Conservation (phyloP, 225 moss, liverwort and hornwort genomes). For the Takakia lepidozioides region DNA sequence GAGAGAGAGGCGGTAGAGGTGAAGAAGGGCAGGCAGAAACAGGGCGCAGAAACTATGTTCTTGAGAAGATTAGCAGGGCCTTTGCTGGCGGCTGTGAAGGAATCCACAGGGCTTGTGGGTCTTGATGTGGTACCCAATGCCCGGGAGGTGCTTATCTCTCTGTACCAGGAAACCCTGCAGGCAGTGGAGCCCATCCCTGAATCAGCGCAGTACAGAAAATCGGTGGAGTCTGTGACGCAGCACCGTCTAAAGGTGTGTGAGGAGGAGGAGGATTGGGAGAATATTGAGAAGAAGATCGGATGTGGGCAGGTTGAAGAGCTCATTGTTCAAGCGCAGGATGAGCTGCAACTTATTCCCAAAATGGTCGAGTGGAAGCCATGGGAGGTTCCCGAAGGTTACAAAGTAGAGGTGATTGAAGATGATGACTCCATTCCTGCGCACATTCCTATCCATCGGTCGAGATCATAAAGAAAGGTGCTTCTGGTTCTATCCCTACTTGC, state of each 20-base stretch:
- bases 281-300: constrained; percentile 73
- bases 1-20: too few species aligned
- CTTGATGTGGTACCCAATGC: constrained; percentile 84
- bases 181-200: constrained; percentile 79
- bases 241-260: constrained; percentile 80
- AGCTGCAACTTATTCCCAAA: constrained; percentile 81
- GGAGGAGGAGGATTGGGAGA: constrained; percentile 81
- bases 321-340: constrained; percentile 89
- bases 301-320: constrained; percentile 94
- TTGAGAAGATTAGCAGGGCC: constrained; percentile 70
- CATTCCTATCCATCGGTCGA: constrained; percentile 57
- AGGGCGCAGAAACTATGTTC: constrained; percentile 90
- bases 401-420: constrained; percentile 70
- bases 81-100: constrained; percentile 66
- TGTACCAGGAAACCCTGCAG: constrained; percentile 73
- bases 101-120: constrained; percentile 70
- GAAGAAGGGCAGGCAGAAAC: too few species aligned
- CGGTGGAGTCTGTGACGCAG: constrained; percentile 78
- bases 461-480: too few species aligned
- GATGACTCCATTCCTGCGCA: constrained; percentile 71
- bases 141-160: constrained; percentile 66
- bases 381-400: constrained; percentile 85
- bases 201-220: constrained; percentile 79
- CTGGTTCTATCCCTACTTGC: too few species aligned
- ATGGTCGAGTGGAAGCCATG: constrained; percentile 98